Percentiles rank a stretch among this genome's conserved stretches.
phyloP scores from a whole-genome alignment of 768 basidiomycete genomes.

The Serendipita vermifera region DNA sequence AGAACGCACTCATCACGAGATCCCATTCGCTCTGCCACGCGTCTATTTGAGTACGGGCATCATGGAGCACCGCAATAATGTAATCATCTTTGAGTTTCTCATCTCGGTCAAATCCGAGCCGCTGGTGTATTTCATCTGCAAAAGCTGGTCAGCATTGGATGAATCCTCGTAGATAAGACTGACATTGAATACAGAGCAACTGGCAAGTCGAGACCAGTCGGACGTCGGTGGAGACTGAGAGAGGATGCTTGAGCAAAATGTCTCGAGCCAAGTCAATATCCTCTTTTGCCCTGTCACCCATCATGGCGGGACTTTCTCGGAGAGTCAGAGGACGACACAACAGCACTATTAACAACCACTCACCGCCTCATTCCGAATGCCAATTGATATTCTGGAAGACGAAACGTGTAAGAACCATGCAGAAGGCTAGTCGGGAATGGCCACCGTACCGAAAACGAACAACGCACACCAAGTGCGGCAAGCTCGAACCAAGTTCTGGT shows the following conservation, averaged over 20 bases:
- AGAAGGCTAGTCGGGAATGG: neutral
- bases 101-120: constrained; percentile 9
- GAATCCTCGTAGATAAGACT: neutral
- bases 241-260: constrained; percentile 27
- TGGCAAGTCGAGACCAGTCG: constrained; percentile 29
- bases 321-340: constrained; percentile 11
- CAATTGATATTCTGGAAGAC: constrained; percentile 21
- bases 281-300: constrained; percentile 29
- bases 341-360: neutral
- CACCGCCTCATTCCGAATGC: constrained; percentile 19
- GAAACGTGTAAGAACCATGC: neutral
- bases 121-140: constrained; percentile 15
- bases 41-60: constrained; percentile 15
- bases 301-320: constrained; percentile 25
- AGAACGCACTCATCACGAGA: constrained; percentile 14
- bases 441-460: constrained; percentile 16
- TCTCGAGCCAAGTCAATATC: constrained; percentile 21
- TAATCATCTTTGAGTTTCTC: constrained; percentile 11
- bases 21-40: constrained; percentile 17
- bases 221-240: constrained; percentile 28
- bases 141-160: neutral
- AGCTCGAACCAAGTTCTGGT: constrained; percentile 22
- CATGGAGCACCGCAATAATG: constrained; percentile 13
- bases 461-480: constrained; percentile 27
- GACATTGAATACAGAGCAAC: constrained; percentile 24